phyloP scores from a whole-genome alignment of 495 filamentous ascomycete genomes.

The Aspergillus biplanus region DNA sequence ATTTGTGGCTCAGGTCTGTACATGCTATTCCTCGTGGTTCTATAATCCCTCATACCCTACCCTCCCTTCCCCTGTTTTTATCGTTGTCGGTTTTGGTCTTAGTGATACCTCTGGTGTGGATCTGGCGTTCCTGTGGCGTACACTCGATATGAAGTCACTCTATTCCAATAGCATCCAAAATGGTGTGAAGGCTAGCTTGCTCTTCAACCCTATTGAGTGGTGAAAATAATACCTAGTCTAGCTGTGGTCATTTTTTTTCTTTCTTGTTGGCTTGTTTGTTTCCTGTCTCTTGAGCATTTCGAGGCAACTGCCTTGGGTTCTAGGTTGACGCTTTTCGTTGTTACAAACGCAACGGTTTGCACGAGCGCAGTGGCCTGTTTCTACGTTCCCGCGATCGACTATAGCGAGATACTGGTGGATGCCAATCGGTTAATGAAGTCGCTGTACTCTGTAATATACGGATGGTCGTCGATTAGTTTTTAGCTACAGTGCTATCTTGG shows the following conservation, averaged over 20 bases:
- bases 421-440: background rate
- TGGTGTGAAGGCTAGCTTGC: background rate
- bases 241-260: background rate
- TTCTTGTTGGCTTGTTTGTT: background rate
- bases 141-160: background rate
- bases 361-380: background rate
- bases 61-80: conserved; percentile 3
- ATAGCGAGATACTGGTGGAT: background rate
- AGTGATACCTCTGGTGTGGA: conserved; percentile 22
- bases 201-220: background rate
- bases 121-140: conserved; percentile 20
- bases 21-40: conserved; percentile 7
- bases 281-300: background rate
- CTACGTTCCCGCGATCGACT: background rate
- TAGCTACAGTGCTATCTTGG: too few species aligned
- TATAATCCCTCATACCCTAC: background rate
- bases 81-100: conserved; percentile 5
- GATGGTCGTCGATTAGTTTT: background rate
- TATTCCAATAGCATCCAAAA: background rate
- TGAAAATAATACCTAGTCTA: conserved; percentile 3
- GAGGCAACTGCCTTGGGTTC: background rate
- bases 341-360: background rate
- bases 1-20: conserved; percentile 30
- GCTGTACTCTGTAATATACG: background rate
- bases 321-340: background rate